Conservation (phyloP, 106 monocot genomes). For the Acorus gramineus region DNA sequence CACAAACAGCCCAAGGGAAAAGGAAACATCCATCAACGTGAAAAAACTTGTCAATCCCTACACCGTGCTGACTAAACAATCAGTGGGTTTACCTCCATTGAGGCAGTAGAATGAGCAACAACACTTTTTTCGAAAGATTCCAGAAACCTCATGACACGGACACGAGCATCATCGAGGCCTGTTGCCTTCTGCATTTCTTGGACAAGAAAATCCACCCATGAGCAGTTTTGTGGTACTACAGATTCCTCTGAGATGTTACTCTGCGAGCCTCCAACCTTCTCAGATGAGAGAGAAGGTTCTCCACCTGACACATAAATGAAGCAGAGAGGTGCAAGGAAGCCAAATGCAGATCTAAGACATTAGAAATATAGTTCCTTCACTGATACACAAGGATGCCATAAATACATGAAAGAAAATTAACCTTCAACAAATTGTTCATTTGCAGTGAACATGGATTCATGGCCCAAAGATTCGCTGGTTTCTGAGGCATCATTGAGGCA, state of each 20-base stretch:
- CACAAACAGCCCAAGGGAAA: background rate
- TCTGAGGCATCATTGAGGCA: conserved; percentile 46
- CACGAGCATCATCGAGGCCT: conserved; percentile 54
- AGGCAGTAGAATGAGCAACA: conserved; percentile 21
- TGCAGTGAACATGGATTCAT: conserved; percentile 6
- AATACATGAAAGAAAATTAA: conserved; percentile 9
- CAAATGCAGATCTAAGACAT: background rate
- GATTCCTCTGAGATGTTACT: background rate
- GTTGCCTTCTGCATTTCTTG: conserved; percentile 70
- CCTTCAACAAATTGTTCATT: conserved; percentile 27
- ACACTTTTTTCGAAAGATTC: conserved; percentile 55
- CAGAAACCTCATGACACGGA: conserved; percentile 40
- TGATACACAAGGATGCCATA: background rate
- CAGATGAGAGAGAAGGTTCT: conserved; percentile 13
- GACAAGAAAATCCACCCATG: conserved; percentile 69
- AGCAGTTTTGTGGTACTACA: conserved; percentile 4
- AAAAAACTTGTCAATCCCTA: background rate
- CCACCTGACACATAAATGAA: conserved; percentile 18
- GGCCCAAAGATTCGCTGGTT: conserved; percentile 9
- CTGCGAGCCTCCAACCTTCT: conserved; percentile 16
- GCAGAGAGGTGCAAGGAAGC: background rate
- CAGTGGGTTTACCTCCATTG: conserved; percentile 32
- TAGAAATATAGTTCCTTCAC: background rate
- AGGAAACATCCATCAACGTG: background rate
- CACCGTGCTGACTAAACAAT: background rate